Percentiles rank a stretch among this genome's conserved stretches.
phyloP scores from a whole-genome alignment of 495 filamentous ascomycete species.

The Talaromyces ruber region DNA sequence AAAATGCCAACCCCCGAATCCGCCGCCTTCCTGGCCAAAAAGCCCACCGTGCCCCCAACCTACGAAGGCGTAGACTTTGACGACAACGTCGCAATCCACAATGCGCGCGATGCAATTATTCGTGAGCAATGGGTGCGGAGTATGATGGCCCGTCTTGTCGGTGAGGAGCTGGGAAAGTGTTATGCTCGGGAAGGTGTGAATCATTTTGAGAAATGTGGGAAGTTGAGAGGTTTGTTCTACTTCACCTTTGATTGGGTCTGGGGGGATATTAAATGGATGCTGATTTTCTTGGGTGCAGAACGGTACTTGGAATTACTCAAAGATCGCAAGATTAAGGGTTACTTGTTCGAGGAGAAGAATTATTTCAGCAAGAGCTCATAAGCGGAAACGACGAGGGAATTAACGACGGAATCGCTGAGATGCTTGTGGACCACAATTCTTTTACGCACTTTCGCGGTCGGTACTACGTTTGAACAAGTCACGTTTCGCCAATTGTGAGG shows the following conservation, averaged over 20 bases:
- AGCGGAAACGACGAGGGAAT: constrained; percentile 7
- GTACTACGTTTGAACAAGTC: not conserved
- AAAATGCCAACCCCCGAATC: constrained; percentile 90
- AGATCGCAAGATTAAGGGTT: constrained; percentile 78
- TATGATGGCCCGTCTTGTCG: constrained; percentile 93
- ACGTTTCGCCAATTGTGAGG: no score
- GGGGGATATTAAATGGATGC: not conserved
- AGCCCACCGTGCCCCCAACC: constrained; percentile 86
- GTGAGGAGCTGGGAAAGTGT: constrained; percentile 93
- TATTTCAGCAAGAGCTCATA: constrained; percentile 38
- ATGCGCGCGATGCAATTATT: constrained; percentile 88
- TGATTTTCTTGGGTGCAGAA: constrained; percentile 41
- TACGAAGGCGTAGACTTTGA: constrained; percentile 98
- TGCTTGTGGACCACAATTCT: not conserved
- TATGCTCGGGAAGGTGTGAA: constrained; percentile 92
- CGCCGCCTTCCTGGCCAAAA: constrained; percentile 81
- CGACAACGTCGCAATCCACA: constrained; percentile 81
- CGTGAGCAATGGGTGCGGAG: constrained; percentile 94
- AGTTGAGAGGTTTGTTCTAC: constrained; percentile 63
- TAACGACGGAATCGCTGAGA: not conserved
- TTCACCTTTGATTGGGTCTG: not conserved
- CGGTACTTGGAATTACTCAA: constrained; percentile 87
- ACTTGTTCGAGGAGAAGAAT: constrained; percentile 88
- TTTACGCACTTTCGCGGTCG: not conserved
- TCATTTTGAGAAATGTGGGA: constrained; percentile 93